Conservation (phyloP, 1,139 yeast species). For the Sugiyamaella neomexicana region DNA sequence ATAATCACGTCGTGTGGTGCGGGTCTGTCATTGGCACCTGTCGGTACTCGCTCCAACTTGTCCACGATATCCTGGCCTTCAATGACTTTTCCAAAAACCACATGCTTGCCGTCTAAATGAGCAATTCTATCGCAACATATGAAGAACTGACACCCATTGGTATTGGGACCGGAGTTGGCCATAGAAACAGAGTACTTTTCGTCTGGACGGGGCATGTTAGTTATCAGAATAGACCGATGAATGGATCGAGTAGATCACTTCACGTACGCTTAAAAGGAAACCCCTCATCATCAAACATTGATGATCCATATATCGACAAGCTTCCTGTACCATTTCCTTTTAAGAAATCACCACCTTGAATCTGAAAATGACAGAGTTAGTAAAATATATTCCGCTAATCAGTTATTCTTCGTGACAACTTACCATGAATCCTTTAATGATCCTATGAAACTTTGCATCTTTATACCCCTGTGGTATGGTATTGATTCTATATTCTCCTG, state of each 20-base stretch:
- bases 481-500: conserved; percentile 50
- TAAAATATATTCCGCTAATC: background rate
- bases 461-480: conserved; percentile 62
- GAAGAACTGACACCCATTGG: conserved; percentile 47
- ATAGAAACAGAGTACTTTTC: conserved; percentile 46
- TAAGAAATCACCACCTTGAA: conserved; percentile 49
- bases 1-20: conserved; percentile 32
- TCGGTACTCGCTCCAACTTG: conserved; percentile 65
- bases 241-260: no score
- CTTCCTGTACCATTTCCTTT: conserved; percentile 51
- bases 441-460: conserved; percentile 76
- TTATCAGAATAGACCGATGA: background rate
- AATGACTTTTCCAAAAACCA: conserved; percentile 44
- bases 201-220: conserved; percentile 30
- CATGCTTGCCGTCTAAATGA: conserved; percentile 43
- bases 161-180: conserved; percentile 49
- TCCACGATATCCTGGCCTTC: conserved; percentile 67
- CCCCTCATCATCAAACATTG: conserved; percentile 83
- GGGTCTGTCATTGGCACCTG: conserved; percentile 66
- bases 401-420: conserved; percentile 25
- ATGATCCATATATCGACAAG: conserved; percentile 50
- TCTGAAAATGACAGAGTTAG: conserved; percentile 20
- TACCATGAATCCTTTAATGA: conserved; percentile 72
- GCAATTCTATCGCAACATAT: conserved; percentile 38
- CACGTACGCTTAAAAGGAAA: conserved; percentile 65